Conservation (phyloP, 1,284 basidiomycete genomes). For the Sphagnurus paluster region DNA sequence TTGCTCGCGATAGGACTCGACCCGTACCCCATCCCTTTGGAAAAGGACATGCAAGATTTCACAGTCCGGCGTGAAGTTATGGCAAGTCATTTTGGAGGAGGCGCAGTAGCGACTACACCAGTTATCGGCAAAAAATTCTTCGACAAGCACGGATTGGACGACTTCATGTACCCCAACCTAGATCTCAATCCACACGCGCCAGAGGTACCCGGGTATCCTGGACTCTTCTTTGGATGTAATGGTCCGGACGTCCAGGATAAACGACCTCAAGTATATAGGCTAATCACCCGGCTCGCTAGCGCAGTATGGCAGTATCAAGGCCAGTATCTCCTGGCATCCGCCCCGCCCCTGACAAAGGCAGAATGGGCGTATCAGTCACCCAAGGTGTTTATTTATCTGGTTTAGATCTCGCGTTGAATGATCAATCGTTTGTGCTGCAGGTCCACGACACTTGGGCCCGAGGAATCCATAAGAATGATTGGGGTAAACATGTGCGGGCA, state of each 20-base stretch:
- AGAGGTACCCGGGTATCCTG: constrained; percentile 28
- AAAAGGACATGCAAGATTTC: constrained; percentile 14
- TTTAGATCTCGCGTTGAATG: too few relatives aligned
- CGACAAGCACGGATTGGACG: neutral
- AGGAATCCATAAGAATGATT: constrained; percentile 18
- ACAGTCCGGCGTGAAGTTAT: constrained; percentile 19
- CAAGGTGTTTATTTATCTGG: neutral
- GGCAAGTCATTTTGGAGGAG: constrained; percentile 6
- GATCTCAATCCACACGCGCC: constrained; percentile 27
- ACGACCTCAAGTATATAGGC: constrained; percentile 9
- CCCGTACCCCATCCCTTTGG: constrained; percentile 10
- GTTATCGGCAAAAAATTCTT: neutral
- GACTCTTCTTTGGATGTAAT: constrained; percentile 20
- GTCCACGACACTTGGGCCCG: constrained; percentile 24
- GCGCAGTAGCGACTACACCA: neutral
- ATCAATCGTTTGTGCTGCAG: constrained; percentile 8
- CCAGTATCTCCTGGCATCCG: constrained; percentile 25
- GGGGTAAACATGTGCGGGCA: constrained; percentile 21
- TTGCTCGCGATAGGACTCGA: constrained; percentile 8
- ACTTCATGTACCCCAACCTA: constrained; percentile 26
- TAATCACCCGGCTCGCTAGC: constrained; percentile 17
- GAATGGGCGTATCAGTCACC: constrained; percentile 28
- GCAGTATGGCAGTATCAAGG: constrained; percentile 34
- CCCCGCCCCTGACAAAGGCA: constrained; percentile 25
- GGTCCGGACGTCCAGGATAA: too few relatives aligned